Evolutionary conservation across 768 basidiomycete genomes (phyloP).

Genomic region (Cyclocybe aegerita): DNA sequence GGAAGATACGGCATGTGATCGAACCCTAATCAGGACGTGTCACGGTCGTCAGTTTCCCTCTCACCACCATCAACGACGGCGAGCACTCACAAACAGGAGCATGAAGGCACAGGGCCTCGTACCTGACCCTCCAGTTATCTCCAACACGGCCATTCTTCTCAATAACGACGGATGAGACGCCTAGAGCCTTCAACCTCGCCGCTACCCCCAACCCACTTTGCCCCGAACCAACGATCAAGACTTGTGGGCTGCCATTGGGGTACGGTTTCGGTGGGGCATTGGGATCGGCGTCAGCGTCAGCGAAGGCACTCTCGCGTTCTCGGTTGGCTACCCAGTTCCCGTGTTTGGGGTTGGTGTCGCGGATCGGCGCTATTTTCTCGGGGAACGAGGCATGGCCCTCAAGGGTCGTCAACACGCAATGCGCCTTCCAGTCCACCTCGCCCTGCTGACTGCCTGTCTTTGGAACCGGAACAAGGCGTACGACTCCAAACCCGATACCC

Average conservation of each 20-base stretch:
- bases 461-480: slow-evolving; percentile 43
- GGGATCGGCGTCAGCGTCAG: too few species aligned
- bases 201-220: slow-evolving; percentile 63
- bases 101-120: slow-evolving; percentile 57
- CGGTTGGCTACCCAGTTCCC: slow-evolving; percentile 49
- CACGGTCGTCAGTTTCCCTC: slow-evolving; percentile 13
- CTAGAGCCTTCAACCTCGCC: slow-evolving; percentile 57
- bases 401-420: slow-evolving; percentile 50
- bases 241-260: slow-evolving; percentile 43
- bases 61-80: slow-evolving; percentile 3
- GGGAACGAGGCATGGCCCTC: slow-evolving; percentile 44
- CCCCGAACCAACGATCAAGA: slow-evolving; percentile 56
- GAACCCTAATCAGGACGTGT: slow-evolving; percentile 21
- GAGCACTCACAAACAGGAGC: slow-evolving; percentile 44
- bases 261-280: too few species aligned
- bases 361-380: slow-evolving; percentile 39
- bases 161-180: slow-evolving; percentile 51
- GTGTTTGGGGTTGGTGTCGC: slow-evolving; percentile 39
- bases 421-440: slow-evolving; percentile 46
- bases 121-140: slow-evolving; percentile 63
- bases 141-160: slow-evolving; percentile 57
- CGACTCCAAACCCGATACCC: slow-evolving; percentile 42
- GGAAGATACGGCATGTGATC: slow-evolving; percentile 50
- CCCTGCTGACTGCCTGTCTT: too few species aligned
- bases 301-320: slow-evolving; percentile 38